A percentile compares a stretch with the other conserved stretches of the same genome.
Conservation (phyloP, 164 flowering plant species). For the Paratinospora sagittata region DNA sequence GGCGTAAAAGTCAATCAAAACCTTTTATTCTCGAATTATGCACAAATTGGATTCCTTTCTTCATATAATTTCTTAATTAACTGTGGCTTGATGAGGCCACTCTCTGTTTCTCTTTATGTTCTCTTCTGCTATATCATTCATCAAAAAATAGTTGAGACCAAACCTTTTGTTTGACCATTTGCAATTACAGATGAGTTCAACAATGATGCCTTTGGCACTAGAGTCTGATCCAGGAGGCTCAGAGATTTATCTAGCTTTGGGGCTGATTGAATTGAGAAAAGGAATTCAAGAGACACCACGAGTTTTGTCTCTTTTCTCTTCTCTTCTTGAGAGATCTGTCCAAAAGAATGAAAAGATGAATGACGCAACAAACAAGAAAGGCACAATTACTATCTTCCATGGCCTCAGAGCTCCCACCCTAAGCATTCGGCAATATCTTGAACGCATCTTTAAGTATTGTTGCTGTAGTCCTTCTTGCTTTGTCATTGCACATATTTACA, state of each 20-base stretch:
- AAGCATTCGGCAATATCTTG: constrained; percentile 58
- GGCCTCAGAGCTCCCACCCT: constrained; percentile 63
- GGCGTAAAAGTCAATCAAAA: not conserved
- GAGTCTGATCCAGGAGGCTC: constrained; percentile 28
- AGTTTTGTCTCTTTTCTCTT: constrained; percentile 48
- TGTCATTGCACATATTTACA: constrained; percentile 62
- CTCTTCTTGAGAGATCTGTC: constrained; percentile 53
- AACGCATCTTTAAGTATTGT: constrained; percentile 80
- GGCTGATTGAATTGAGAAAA: constrained; percentile 39
- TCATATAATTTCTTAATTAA: not conserved
- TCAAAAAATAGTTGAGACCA: not conserved
- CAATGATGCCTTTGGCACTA: constrained; percentile 40
- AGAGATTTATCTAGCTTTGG: constrained; percentile 42
- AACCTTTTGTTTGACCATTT: not conserved
- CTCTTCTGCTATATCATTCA: not conserved
- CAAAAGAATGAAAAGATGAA: constrained; percentile 48
- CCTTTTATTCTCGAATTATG: not conserved
- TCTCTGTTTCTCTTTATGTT: not conserved
- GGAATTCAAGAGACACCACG: constrained; percentile 39
- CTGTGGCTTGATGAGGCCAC: not conserved
- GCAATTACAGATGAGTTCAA: not conserved
- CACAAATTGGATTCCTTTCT: not conserved
- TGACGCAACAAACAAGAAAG: constrained; percentile 40
- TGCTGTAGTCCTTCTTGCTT: constrained; percentile 88
- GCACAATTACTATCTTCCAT: constrained; percentile 56